phyloP scores from a whole-genome alignment of 2,329 filamentous ascomycete species.

The Paracamarosporium sp. region DNA sequence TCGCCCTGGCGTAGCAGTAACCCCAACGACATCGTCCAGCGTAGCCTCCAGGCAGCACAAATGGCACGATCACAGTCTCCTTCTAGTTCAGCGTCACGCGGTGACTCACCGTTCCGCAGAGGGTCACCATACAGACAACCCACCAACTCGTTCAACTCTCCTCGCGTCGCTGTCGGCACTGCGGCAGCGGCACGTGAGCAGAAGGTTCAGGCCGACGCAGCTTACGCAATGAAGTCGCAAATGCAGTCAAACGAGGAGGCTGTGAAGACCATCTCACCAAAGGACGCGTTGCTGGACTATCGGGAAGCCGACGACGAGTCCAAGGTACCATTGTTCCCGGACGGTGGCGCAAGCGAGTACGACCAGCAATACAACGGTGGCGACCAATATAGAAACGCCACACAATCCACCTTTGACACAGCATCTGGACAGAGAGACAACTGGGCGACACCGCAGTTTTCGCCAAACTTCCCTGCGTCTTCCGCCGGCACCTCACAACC shows the following conservation, averaged over 20 bases:
- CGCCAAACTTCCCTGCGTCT: conserved; percentile 41
- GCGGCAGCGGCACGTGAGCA: conserved; percentile 68
- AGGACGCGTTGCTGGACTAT: conserved; percentile 88
- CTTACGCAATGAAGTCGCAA: conserved; percentile 50
- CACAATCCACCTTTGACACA: conserved; percentile 45
- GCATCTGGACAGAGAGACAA: conserved; percentile 41
- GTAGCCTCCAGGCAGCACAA: conserved; percentile 80
- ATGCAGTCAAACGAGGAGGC: conserved; percentile 49
- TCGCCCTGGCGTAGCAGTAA: conserved; percentile 58
- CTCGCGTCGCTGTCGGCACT: conserved; percentile 54
- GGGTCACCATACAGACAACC: conserved; percentile 61
- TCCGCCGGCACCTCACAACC: conserved; percentile 35
- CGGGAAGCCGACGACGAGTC: conserved; percentile 74
- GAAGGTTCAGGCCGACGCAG: conserved; percentile 66
- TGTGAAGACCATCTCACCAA: conserved; percentile 88
- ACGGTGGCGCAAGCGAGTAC: conserved; percentile 62
- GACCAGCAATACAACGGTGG: conserved; percentile 52
- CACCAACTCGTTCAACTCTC: conserved; percentile 49
- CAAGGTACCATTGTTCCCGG: conserved; percentile 76
- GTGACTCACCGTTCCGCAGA: conserved; percentile 81
- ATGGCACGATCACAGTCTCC: conserved; percentile 69
- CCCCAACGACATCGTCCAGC: conserved; percentile 65
- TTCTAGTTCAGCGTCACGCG: conserved; percentile 61
- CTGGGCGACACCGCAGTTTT: conserved; percentile 45
- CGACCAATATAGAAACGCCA: conserved; percentile 47